Evolutionary conservation across 345 rosid genomes (phyloP), one percentile per base, ranked within the genome.

Genomic region (Gossypium longicalyx): DNA sequence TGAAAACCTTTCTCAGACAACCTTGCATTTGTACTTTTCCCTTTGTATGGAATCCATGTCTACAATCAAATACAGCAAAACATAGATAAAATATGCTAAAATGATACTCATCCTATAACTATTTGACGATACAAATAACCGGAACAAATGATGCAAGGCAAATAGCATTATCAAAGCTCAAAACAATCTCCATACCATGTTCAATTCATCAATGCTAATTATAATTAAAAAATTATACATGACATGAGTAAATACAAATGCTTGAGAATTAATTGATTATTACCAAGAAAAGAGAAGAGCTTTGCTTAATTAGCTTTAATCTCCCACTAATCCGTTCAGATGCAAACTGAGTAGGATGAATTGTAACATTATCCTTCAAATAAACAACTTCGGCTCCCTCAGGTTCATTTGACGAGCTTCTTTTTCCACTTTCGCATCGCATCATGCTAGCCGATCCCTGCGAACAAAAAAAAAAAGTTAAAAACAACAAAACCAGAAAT

Each of bases 41-140:
- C 97, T 85, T 90, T 90, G 85, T 88, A 91, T 2, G 99, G 99
- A 80, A 80, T 88, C 99, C 99, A 96, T 17, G 93, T 88, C 99
- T 93, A 79, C 20, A 63, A 77, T 73, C 75, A 81, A 16, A 41
- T 3, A 12, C 44, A 74, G 48, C 45, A 17, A 60, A 17, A 19
- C 43, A 63, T 67, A 69, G 25, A 48, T 1, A 61, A 70, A 8
- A 15, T 9, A 22, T 8, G 49, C 44, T 16, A 16, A 27, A 27
- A 62, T 12, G 1, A 77, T 57, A 73, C 52, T 15, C 44, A 10
- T 19, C 7, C 45, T 12, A 67, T 48, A 29, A 47, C 41, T 15
- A 7, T 23, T 45, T 20, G 13, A 67, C 56, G 7, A 41, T 64
- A 4, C 10, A 15, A 62, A 29, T 16, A 12, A 7, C 47, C 22